Evolutionary conservation across 2,329 filamentous ascomycete genomes (phyloP), one percentile per base, ranked within the genome.

Genomic region (Orbilia blumenaviensis): DNA sequence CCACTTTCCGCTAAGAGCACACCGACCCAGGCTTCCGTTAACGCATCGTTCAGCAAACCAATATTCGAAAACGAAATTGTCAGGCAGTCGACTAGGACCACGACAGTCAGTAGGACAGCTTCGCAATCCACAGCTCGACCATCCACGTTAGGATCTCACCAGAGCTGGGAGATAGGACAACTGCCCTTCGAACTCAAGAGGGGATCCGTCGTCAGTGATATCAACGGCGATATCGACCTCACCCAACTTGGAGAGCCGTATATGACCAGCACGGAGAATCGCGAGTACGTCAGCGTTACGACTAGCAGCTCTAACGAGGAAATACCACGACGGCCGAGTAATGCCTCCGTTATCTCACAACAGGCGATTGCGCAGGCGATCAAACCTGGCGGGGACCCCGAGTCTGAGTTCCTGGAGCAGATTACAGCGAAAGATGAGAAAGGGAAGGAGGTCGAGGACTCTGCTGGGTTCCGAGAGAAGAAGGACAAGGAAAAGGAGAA

Each of bases 381-480:
- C 25, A 78, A 79, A 46, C 61, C 63, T 2, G 75, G 56, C 38
- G 78, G 73, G 6, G 71, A 78, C 50, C 63, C 75, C 27, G 76
- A 66, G 38, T 52, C 77, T 21, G 77, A 75, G 12, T 73, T 78
- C 42, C 32, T 76, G 23, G 72, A 76, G 29, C 56, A 76, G 29
- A 3, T 64, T 41, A 60, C 18, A 12, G 25, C 46, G 10, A 78
- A 81, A 7, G 78, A 78, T 52, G 66, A 74, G 7, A 77, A 77
- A 61, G 66, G 68, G 29, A 81, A 84, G 6, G 81, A 83, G 14
- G 82, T 82, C 46, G 81, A 81, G 5, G 83, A 83, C 34, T 12
- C 82, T 80, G 62, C 67, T 82, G 25, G 81, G 81, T 80, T 84
- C 60, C 81, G 81, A 80, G 36, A 81, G 81, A 18, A 81, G 79